Percentiles rank a stretch among this genome's conserved stretches.
phyloP scores from a whole-genome alignment of 1,139 yeast species.

The Suhomyces yuchorum region DNA sequence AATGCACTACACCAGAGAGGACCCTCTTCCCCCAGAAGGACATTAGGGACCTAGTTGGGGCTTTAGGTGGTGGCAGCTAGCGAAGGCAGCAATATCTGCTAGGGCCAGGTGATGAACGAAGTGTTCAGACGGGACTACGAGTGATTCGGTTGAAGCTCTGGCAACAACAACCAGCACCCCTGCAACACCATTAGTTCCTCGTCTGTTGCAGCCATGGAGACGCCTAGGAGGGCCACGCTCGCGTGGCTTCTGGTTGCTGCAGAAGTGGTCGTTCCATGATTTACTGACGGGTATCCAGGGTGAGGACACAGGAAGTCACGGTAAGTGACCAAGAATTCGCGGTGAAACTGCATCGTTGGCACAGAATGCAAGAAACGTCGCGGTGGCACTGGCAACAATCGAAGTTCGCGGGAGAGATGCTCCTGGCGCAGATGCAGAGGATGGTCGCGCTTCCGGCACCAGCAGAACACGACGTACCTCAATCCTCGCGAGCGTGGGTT shows the following conservation, averaged over 20 bases:
- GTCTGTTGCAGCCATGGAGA: slow-evolving; percentile 3
- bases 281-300: not conserved
- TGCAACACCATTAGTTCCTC: too few species aligned
- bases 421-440: not conserved
- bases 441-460: not conserved
- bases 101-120: too few species aligned
- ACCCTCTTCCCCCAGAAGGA: not conserved
- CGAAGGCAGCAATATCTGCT: too few species aligned
- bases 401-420: not conserved
- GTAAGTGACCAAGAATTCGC: not conserved
- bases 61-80: too few species aligned
- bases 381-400: not conserved
- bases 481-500: not conserved
- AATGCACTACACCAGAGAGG: not conserved
- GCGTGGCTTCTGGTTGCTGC: not conserved
- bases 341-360: not conserved
- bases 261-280: slow-evolving; percentile 1
- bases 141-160: too few species aligned
- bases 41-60: too few species aligned
- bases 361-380: not conserved
- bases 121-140: too few species aligned
- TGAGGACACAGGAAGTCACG: not conserved
- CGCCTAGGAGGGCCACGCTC: not conserved
- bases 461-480: not conserved
- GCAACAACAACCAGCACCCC: too few species aligned